These are phyloP conservation scores for Medicago ruthenica DNA, from an alignment of 306 rosid species.

Conservation along the genomic window DNA sequence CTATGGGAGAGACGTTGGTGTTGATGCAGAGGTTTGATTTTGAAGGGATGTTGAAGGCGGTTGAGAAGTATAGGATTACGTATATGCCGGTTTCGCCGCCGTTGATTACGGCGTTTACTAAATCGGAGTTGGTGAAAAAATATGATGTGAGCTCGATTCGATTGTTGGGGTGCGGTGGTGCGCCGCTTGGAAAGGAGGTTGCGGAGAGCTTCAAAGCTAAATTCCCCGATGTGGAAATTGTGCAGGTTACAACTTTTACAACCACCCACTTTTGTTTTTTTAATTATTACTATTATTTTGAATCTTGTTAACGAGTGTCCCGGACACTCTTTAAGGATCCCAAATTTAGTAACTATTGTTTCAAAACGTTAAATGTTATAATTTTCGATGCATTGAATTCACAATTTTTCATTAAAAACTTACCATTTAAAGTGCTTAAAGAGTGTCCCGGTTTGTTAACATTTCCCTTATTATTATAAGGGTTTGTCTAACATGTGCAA, in stretches of 20 bases:
- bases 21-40: constrained; percentile 74
- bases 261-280: too few relatives aligned
- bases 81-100: constrained; percentile 87
- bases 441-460: too few relatives aligned
- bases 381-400: too few relatives aligned
- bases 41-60: constrained; percentile 65
- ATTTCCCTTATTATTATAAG: too few relatives aligned
- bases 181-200: constrained; percentile 75
- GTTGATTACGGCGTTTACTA: constrained; percentile 66
- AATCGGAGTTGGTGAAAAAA: constrained; percentile 63
- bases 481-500: too few relatives aligned
- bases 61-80: constrained; percentile 61
- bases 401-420: too few relatives aligned
- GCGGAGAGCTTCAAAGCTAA: constrained; percentile 52
- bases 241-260: constrained; percentile 51
- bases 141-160: constrained; percentile 74
- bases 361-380: too few relatives aligned
- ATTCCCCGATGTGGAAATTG: constrained; percentile 65
- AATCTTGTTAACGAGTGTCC: too few relatives aligned
- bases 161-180: constrained; percentile 68
- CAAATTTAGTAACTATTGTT: too few relatives aligned
- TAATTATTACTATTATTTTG: too few relatives aligned
- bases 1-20: constrained; percentile 68
- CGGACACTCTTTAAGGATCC: too few relatives aligned
- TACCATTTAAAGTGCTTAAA: too few relatives aligned